Conservation (phyloP, 495 filamentous ascomycete genomes). For the Talaromyces borbonicus region DNA sequence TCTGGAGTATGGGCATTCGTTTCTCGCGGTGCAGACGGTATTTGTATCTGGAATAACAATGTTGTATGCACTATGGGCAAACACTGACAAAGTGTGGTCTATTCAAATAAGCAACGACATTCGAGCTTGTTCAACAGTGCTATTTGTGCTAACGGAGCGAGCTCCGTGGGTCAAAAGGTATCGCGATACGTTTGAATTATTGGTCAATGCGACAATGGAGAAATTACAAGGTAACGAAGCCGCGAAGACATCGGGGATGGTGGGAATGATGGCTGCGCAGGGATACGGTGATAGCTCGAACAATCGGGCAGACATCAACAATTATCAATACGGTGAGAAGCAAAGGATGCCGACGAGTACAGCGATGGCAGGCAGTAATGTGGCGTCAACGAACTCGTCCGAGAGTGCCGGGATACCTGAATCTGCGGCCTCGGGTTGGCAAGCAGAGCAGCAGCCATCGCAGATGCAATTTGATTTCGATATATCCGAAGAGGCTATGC, state of each 20-base stretch:
- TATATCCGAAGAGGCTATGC: slow-evolving; percentile 26
- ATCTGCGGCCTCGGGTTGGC: slow-evolving; percentile 11
- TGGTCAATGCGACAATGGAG: slow-evolving; percentile 46
- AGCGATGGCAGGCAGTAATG: background rate
- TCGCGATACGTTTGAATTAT: slow-evolving; percentile 43
- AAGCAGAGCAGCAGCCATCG: background rate
- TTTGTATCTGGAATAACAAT: slow-evolving; percentile 46
- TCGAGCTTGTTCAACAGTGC: slow-evolving; percentile 42
- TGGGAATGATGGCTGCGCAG: slow-evolving; percentile 34
- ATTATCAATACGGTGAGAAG: background rate
- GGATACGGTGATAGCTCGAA: slow-evolving; percentile 11
- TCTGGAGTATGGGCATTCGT: slow-evolving; percentile 44
- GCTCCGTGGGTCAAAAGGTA: slow-evolving; percentile 44
- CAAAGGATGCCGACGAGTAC: background rate
- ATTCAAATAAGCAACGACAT: slow-evolving; percentile 44
- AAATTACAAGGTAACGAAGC: slow-evolving; percentile 34
- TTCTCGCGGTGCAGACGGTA: slow-evolving; percentile 45
- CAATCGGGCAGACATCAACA: slow-evolving; percentile 7
- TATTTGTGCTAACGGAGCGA: slow-evolving; percentile 46
- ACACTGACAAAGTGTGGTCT: slow-evolving; percentile 40
- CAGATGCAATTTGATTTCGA: slow-evolving; percentile 5
- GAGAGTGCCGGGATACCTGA: slow-evolving; percentile 4
- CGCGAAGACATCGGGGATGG: slow-evolving; percentile 29
- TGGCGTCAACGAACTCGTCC: background rate
- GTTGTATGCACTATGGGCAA: slow-evolving; percentile 39